phyloP scores from a whole-genome alignment of 305 asterid genomes.

The Fraxinus ornus region DNA sequence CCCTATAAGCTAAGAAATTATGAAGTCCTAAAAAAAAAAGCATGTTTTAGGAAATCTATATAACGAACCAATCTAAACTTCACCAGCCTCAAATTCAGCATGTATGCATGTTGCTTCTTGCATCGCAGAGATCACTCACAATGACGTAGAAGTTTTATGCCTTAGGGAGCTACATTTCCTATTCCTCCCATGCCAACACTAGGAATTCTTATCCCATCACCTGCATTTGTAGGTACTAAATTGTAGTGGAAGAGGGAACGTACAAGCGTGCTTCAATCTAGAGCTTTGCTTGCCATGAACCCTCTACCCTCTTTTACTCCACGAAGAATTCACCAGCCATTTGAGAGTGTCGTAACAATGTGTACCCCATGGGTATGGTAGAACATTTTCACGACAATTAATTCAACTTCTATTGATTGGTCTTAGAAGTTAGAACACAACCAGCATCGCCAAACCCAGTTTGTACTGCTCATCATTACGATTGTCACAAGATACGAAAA shows the following conservation, averaged over 20 bases:
- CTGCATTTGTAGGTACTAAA: too few species aligned
- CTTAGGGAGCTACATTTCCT: not conserved
- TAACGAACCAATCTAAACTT: not conserved
- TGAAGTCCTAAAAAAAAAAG: not conserved
- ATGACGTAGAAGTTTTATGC: not conserved
- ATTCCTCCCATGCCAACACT: not conserved
- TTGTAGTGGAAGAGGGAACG: too few species aligned
- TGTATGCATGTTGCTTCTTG: not conserved
- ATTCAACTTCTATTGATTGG: not conserved
- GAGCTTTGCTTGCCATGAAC: not conserved
- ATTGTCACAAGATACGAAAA: not conserved
- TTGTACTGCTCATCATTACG: not conserved
- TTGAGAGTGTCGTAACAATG: not conserved
- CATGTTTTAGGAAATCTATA: not conserved
- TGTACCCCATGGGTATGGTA: not conserved
- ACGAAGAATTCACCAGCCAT: not conserved
- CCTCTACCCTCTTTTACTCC: not conserved
- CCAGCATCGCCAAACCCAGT: not conserved
- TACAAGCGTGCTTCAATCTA: not conserved
- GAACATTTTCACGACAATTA: not conserved
- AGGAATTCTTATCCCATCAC: too few species aligned
- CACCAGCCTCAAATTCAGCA: not conserved
- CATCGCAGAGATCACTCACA: not conserved
- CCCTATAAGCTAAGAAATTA: not conserved
- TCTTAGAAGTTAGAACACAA: not conserved